Evolutionary conservation across 75 land plant genomes (phyloP).

Genomic region (Pinus albicaulis): DNA sequence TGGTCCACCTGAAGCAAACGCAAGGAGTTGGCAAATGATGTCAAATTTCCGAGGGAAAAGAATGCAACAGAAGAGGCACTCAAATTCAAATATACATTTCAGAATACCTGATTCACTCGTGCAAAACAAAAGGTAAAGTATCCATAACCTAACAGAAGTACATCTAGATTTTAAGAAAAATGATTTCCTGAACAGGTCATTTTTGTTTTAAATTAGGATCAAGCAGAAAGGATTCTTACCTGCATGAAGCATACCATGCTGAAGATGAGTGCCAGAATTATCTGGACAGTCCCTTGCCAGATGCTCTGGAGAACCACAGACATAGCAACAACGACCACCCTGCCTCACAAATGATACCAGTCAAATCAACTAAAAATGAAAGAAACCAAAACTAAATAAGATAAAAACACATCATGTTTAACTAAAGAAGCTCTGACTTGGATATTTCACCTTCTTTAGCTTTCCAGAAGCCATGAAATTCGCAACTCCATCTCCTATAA

Average conservation of each 20-base stretch:
- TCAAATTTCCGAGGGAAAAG: too few relatives aligned
- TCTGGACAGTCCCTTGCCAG: slow-evolving; percentile 70
- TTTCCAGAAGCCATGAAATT: slow-evolving; percentile 6
- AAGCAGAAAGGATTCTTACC: slow-evolving; percentile 26
- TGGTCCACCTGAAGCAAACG: slow-evolving; percentile 30
- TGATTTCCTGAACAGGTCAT: background rate
- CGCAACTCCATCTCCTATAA: background rate
- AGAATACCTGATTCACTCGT: background rate
- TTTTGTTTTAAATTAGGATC: background rate
- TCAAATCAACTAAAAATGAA: background rate
- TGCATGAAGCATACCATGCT: slow-evolving; percentile 51
- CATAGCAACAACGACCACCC: slow-evolving; percentile 63
- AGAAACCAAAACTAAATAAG: background rate
- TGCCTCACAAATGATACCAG: slow-evolving; percentile 19
- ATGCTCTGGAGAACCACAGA: slow-evolving; percentile 82
- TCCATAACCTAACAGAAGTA: background rate
- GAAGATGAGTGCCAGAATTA: slow-evolving; percentile 31
- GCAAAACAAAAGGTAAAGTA: background rate
- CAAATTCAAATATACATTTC: background rate
- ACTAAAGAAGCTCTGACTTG: background rate
- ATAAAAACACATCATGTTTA: background rate
- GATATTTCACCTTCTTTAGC: background rate
- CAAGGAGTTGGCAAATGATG: too few relatives aligned
- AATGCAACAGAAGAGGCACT: background rate
- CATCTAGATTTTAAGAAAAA: background rate